Percentiles rank a stretch among this genome's conserved stretches.
phyloP scores from a whole-genome alignment of 2,329 filamentous ascomycete genomes.

The Tolypocladium guangdongense region DNA sequence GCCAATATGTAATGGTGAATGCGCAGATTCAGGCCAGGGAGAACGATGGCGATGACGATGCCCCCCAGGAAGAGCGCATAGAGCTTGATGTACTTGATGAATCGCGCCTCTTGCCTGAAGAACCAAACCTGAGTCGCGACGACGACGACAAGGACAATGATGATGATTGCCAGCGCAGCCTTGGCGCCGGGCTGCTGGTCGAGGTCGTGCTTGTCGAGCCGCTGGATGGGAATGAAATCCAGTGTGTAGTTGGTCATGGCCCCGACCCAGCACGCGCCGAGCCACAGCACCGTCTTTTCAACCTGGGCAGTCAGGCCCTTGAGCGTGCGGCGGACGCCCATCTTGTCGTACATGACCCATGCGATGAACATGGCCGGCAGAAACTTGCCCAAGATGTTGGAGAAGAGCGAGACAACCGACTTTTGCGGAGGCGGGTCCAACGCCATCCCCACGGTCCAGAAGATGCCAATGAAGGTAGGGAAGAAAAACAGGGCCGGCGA shows the following conservation, averaged over 20 bases:
- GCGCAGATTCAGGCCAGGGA: constrained; percentile 71
- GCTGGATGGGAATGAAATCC: constrained; percentile 83
- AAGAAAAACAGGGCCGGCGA: constrained; percentile 78
- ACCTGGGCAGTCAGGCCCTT: constrained; percentile 66
- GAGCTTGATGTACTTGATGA: constrained; percentile 66
- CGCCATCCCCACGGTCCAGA: constrained; percentile 82
- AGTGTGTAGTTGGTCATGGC: constrained; percentile 93
- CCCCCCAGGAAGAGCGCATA: constrained; percentile 57
- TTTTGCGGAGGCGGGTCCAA: constrained; percentile 69
- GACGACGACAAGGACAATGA: constrained; percentile 58
- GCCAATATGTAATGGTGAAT: constrained; percentile 94
- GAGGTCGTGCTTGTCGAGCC: constrained; percentile 84
- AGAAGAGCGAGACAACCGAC: constrained; percentile 61
- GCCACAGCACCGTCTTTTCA: constrained; percentile 83
- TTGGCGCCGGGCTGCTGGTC: constrained; percentile 81
- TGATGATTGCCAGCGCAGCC: constrained; percentile 67
- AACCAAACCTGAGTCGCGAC: constrained; percentile 70
- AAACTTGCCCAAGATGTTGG: constrained; percentile 68
- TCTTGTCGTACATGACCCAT: constrained; percentile 79
- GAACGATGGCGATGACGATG: constrained; percentile 58
- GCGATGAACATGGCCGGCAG: constrained; percentile 80
- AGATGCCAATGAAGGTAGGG: constrained; percentile 68
- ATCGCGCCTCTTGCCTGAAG: constrained; percentile 73
- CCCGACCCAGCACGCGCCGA: constrained; percentile 84
- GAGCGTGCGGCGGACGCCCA: constrained; percentile 63